phyloP scores from a whole-genome alignment of 768 basidiomycete species.

The Chalciporus piperatus region DNA sequence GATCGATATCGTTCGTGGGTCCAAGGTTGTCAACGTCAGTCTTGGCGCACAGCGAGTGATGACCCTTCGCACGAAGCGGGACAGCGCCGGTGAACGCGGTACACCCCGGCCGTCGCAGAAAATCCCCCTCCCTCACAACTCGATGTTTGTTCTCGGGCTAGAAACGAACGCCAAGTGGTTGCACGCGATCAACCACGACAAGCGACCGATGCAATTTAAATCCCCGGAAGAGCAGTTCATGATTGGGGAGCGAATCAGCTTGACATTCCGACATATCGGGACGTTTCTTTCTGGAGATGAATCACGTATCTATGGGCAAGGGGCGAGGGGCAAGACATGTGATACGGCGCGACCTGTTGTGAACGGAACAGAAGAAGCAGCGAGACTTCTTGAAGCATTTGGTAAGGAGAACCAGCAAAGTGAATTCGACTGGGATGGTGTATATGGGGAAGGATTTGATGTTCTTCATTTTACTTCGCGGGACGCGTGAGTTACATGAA shows the following conservation, averaged over 20 bases:
- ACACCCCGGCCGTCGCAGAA: constrained; percentile 49
- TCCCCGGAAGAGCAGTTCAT: constrained; percentile 50
- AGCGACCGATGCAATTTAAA: constrained; percentile 56
- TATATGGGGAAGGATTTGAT: constrained; percentile 68
- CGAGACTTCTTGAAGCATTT: constrained; percentile 57
- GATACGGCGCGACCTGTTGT: constrained; percentile 55
- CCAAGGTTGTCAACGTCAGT: constrained; percentile 78
- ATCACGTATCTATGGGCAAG: constrained; percentile 67
- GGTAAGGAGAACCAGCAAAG: constrained; percentile 71
- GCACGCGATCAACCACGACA: constrained; percentile 76
- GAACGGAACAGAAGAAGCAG: constrained; percentile 47
- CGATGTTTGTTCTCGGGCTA: constrained; percentile 77
- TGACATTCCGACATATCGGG: constrained; percentile 77
- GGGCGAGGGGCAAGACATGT: constrained; percentile 60
- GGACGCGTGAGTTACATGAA: constrained; percentile 11
- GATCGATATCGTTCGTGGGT: constrained; percentile 71
- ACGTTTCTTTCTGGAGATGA: constrained; percentile 61
- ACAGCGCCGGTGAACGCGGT: constrained; percentile 28
- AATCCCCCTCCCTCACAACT: constrained; percentile 75
- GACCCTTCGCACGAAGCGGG: constrained; percentile 69
- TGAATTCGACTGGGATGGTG: constrained; percentile 66
- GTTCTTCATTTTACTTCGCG: constrained; percentile 53
- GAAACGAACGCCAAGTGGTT: constrained; percentile 73
- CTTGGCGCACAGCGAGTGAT: constrained; percentile 75
- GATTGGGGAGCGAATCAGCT: constrained; percentile 68